phyloP scores from a whole-genome alignment of 192 early-diverging fungal species.

The Coemansia sp. region DNA sequence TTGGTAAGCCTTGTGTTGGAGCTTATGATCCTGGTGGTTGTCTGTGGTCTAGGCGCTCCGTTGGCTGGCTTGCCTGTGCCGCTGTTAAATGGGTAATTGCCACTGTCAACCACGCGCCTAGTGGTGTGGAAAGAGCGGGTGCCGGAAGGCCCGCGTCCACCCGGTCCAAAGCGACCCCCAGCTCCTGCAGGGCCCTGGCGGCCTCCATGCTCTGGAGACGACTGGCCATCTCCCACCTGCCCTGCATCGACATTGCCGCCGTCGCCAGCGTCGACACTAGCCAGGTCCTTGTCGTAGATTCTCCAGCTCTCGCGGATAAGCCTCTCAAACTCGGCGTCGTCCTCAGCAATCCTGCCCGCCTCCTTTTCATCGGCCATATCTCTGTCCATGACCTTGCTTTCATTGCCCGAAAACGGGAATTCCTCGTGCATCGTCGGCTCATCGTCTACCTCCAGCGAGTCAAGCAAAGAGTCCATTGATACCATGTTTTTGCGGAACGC shows the following conservation, averaged over 20 bases:
- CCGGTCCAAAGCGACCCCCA: background rate
- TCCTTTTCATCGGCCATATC: background rate
- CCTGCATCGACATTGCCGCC: background rate
- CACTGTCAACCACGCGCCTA: background rate
- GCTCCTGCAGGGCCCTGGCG: background rate
- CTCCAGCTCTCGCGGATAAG: slow-evolving; percentile 39
- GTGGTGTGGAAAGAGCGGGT: slow-evolving; percentile 24
- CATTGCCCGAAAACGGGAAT: background rate
- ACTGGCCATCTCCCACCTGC: too few relatives aligned
- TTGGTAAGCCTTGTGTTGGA: too few relatives aligned
- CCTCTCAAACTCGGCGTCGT: slow-evolving; percentile 39
- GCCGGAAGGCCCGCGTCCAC: too few relatives aligned
- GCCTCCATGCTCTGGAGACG: too few relatives aligned
- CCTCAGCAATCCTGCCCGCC: background rate
- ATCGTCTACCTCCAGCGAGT: slow-evolving; percentile 1
- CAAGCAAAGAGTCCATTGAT: slow-evolving; percentile 27
- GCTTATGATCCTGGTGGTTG: too few relatives aligned
- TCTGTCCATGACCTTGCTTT: background rate
- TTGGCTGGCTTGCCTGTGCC: background rate
- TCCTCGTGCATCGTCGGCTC: background rate
- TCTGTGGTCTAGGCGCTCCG: too few relatives aligned
- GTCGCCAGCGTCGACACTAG: background rate
- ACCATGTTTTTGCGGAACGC: slow-evolving; percentile 27
- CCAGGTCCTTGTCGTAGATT: slow-evolving; percentile 35
- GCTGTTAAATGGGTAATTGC: background rate